These are phyloP conservation scores for Kwoniella sp. DNA, from an alignment of 768 basidiomycete species.

Conservation along the genomic window DNA sequence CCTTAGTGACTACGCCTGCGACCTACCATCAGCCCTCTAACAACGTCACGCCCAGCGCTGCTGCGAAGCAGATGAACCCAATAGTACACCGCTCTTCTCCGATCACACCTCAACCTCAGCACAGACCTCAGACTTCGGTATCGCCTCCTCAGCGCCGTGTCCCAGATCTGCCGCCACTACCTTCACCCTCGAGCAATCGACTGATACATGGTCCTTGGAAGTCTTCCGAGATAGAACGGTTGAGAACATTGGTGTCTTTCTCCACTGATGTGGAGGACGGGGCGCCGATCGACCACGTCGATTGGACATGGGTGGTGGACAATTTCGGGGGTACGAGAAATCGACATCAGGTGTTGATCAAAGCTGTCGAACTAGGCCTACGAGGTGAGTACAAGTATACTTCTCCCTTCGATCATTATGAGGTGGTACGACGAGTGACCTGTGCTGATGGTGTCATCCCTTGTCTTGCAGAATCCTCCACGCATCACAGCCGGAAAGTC, in stretches of 20 bases:
- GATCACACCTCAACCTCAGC: not conserved
- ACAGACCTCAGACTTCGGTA: not conserved
- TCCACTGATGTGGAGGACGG: conserved; percentile 16
- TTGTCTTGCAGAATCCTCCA: conserved; percentile 5
- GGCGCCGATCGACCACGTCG: conserved; percentile 23
- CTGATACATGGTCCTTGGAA: conserved; percentile 20
- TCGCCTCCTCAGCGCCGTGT: not conserved
- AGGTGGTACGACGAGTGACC: not conserved
- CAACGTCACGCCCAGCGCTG: not conserved
- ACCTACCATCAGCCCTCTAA: not conserved
- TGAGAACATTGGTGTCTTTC: conserved; percentile 9
- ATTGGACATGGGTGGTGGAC: conserved; percentile 41
- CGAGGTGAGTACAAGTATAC: conserved; percentile 45
- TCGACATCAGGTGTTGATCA: conserved; percentile 43
- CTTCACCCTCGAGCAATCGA: not conserved
- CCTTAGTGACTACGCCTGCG: not conserved
- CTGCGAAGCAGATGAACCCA: not conserved
- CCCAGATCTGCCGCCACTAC: conserved; percentile 5
- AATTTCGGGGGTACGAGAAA: conserved; percentile 37
- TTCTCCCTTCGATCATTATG: too few species aligned
- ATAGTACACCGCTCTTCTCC: not conserved
- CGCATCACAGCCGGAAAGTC: conserved; percentile 8
- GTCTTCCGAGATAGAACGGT: conserved; percentile 11
- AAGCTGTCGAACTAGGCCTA: conserved; percentile 44
- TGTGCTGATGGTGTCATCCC: not conserved